Conservation (phyloP, 495 filamentous ascomycete species). For the Rhypophila decipiens region DNA sequence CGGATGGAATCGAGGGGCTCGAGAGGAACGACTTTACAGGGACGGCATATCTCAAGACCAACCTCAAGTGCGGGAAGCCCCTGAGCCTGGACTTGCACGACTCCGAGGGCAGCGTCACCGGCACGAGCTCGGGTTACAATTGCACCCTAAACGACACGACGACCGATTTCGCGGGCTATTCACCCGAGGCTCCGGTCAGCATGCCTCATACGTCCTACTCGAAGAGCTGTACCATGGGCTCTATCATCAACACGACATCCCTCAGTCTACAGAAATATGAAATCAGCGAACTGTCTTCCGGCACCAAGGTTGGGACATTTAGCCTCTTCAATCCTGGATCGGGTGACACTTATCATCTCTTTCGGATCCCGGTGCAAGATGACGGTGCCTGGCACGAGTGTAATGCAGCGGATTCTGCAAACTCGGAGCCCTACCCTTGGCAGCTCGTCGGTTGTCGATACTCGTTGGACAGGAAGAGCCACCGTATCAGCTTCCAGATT, state of each 20-base stretch:
- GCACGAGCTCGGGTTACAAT: constrained; percentile 4
- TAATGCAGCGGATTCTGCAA: too few species aligned
- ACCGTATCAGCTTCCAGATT: constrained; percentile 12
- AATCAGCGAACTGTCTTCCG: constrained; percentile 4
- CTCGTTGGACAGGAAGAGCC: constrained; percentile 3
- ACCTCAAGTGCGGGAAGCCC: constrained; percentile 8
- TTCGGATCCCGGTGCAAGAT: constrained; percentile 4
- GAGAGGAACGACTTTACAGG: constrained; percentile 15
- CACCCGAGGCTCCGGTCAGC: constrained; percentile 18
- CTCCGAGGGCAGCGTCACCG: not conserved
- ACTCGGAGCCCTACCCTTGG: not conserved
- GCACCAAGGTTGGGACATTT: constrained; percentile 7
- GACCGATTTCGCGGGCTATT: constrained; percentile 14
- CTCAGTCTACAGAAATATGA: constrained; percentile 14
- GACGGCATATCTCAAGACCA: constrained; percentile 9
- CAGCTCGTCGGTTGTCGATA: constrained; percentile 12
- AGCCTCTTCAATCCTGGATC: constrained; percentile 14
- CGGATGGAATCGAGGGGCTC: constrained; percentile 9
- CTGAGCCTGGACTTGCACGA: not conserved
- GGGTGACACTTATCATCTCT: constrained; percentile 7
- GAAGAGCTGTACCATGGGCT: constrained; percentile 43
- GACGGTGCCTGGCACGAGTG: constrained; percentile 7
- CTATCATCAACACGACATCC: constrained; percentile 14
- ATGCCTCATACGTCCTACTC: constrained; percentile 47
- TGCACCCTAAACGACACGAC: constrained; percentile 7